A percentile compares a stretch with the other conserved stretches of the same genome.
These are phyloP conservation scores for Discostella stelligeroides DNA, from an alignment of 108 stramenopile species.

Conservation along the genomic window DNA sequence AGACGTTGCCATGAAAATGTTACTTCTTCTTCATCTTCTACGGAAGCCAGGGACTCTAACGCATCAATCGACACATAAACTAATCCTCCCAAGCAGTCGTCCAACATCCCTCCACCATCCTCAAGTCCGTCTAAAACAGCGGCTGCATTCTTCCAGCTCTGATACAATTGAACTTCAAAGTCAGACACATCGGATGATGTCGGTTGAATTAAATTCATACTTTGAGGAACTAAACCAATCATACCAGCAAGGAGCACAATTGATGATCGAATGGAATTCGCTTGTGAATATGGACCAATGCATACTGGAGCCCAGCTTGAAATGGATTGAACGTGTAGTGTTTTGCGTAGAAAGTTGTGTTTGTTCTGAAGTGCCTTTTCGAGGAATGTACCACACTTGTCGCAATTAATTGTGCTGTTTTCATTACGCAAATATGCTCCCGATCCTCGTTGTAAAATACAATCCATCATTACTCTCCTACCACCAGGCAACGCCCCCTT, in stretches of 20 bases:
- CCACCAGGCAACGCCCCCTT: conserved; percentile 67
- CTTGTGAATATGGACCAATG: conserved; percentile 98
- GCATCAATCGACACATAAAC: conserved; percentile 59
- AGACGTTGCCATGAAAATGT: conserved; percentile 30
- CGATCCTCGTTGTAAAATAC: conserved; percentile 70
- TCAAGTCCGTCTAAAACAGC: conserved; percentile 77
- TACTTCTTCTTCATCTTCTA: not conserved
- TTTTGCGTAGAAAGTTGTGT: conserved; percentile 66
- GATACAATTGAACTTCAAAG: conserved; percentile 71
- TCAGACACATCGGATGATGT: conserved; percentile 17
- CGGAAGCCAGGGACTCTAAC: conserved; percentile 15
- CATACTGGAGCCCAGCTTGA: conserved; percentile 97
- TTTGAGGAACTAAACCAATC: conserved; percentile 89
- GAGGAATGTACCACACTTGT: conserved; percentile 35
- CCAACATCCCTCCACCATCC: conserved; percentile 63
- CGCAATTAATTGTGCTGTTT: conserved; percentile 8
- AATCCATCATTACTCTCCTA: conserved; percentile 81
- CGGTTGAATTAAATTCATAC: conserved; percentile 74
- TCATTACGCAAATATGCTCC: conserved; percentile 68
- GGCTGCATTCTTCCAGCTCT: conserved; percentile 87
- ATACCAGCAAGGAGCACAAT: conserved; percentile 91
- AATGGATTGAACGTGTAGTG: conserved; percentile 94
- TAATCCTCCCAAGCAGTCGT: conserved; percentile 61
- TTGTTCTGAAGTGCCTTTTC: conserved; percentile 53
- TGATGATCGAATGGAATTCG: conserved; percentile 81